Conservation (phyloP, 2,329 filamentous ascomycete genomes). For the Rugonectria rugulosa region DNA sequence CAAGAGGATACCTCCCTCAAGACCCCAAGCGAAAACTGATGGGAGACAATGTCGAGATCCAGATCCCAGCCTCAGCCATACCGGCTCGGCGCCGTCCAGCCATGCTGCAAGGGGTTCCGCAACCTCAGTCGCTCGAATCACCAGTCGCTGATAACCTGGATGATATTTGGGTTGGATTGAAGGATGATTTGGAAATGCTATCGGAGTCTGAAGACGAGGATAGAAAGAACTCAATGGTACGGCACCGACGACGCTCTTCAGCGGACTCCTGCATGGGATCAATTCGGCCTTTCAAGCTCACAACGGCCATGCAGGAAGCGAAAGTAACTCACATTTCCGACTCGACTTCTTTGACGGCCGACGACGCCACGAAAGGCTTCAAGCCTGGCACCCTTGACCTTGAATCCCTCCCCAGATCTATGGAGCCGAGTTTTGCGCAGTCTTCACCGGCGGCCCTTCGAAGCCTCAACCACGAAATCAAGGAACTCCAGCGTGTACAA, state of each 20-base stretch:
- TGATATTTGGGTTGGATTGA: conserved; percentile 1
- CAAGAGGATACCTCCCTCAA: conserved; percentile 38
- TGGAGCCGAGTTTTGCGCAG: conserved; percentile 40
- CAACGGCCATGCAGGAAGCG: conserved; percentile 23
- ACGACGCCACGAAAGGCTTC: conserved; percentile 59
- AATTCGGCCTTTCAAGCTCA: conserved; percentile 24
- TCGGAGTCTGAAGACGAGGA: conserved; percentile 32
- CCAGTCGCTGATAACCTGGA: not conserved
- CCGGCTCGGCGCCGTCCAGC: conserved; percentile 29
- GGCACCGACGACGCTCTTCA: conserved; percentile 31
- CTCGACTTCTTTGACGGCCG: not conserved
- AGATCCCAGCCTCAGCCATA: conserved; percentile 41
- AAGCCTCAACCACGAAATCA: conserved; percentile 59
- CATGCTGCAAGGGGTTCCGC: not conserved
- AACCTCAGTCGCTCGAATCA: not conserved
- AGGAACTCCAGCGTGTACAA: conserved; percentile 70
- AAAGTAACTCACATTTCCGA: not conserved
- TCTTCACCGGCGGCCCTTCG: conserved; percentile 39
- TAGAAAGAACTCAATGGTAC: conserved; percentile 11
- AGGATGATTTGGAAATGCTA: conserved; percentile 30
- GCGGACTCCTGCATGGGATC: conserved; percentile 30
- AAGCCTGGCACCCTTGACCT: conserved; percentile 71
- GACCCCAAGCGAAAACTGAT: conserved; percentile 28
- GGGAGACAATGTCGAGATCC: conserved; percentile 13
- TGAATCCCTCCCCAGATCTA: conserved; percentile 68